Percentiles rank a stretch among this genome's conserved stretches.
phyloP scores from a whole-genome alignment of 2,329 filamentous ascomycete species.

The Epichloe bromicola region DNA sequence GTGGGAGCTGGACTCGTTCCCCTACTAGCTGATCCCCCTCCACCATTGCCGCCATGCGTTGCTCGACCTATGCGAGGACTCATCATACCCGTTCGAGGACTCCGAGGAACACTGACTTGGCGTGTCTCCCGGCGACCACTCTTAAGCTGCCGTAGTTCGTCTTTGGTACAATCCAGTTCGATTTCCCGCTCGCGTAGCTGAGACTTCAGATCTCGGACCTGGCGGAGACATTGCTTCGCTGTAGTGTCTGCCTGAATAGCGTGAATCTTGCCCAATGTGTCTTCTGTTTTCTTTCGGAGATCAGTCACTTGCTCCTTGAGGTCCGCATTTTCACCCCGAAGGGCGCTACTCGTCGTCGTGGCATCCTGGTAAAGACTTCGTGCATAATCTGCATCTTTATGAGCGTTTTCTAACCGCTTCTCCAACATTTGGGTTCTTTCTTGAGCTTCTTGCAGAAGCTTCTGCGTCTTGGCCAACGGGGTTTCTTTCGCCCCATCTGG shows the following conservation, averaged over 20 bases:
- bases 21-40: slow-evolving; percentile 28
- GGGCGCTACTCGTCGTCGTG: slow-evolving; percentile 31
- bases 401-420: slow-evolving; percentile 25
- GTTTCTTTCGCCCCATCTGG: slow-evolving; percentile 13
- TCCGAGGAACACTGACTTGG: slow-evolving; percentile 42
- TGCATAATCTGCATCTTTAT: slow-evolving; percentile 42
- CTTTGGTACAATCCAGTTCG: slow-evolving; percentile 33
- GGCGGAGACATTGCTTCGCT: slow-evolving; percentile 20
- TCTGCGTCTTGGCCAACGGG: slow-evolving; percentile 15
- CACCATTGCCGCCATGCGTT: slow-evolving; percentile 6
- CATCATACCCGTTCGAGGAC: slow-evolving; percentile 40
- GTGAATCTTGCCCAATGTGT: slow-evolving; percentile 35
- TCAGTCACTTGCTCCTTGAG: slow-evolving; percentile 29
- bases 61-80: slow-evolving; percentile 30
- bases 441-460: slow-evolving; percentile 23
- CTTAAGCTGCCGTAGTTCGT: slow-evolving; percentile 35
- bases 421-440: slow-evolving; percentile 28
- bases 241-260: slow-evolving; percentile 28
- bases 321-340: slow-evolving; percentile 32
- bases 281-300: slow-evolving; percentile 28
- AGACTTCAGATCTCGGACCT: slow-evolving; percentile 27
- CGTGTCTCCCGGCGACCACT: slow-evolving; percentile 42
- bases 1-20: slow-evolving; percentile 35
- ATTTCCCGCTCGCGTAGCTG: slow-evolving; percentile 37
- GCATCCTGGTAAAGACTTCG: slow-evolving; percentile 46